Evolutionary conservation across 345 rosid species (phyloP), one percentile per base, ranked within the genome.

Genomic region (Gossypium anomalum): DNA sequence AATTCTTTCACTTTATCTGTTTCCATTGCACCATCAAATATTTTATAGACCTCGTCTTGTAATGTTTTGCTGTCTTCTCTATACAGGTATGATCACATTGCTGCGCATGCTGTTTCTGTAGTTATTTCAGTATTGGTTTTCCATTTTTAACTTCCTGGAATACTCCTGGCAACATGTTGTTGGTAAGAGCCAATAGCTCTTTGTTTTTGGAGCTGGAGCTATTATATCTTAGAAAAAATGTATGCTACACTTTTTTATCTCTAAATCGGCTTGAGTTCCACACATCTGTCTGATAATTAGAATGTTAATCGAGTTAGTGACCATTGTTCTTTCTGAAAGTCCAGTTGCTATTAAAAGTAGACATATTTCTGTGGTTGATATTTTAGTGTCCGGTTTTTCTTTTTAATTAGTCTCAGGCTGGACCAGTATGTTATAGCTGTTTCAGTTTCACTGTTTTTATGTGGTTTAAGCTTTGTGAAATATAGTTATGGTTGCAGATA

Each of bases 71-170:
- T 19, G 67, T 70, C 57, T 74, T 80, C 44, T 74, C 67, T 73
- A 72, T 83, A 67, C 92, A 96, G 99, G 91, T 96, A 93, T 84
- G 98, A 92, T 82, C 95, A 92, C 67, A 92, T 98, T 76, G 76
- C 85, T 61, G 84, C 86, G 58, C 99, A 96, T 85, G 90, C 99
- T 66, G 81, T 86, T 67, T 83, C 87, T 79, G 94, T 93, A 65
- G 89, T 92, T 76, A 75, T 88, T 66, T 93, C 98, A 55, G 94
- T 93, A 59, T 77, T 92, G 78, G 74, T 92, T 79, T 79, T 87
- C 82, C 98, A 96, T 80, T 96, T 96, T 84, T 75, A 93, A 76
- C 80, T 92, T 45, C 76, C 90, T 2, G 98, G 97, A 77, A 84
- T 80, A 38, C 74, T 88, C 80, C 82, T 96, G 81, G 97, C 97